These are phyloP conservation scores for Malassezia equina DNA, from an alignment of 1,284 basidiomycete species.

Conservation along the genomic window DNA sequence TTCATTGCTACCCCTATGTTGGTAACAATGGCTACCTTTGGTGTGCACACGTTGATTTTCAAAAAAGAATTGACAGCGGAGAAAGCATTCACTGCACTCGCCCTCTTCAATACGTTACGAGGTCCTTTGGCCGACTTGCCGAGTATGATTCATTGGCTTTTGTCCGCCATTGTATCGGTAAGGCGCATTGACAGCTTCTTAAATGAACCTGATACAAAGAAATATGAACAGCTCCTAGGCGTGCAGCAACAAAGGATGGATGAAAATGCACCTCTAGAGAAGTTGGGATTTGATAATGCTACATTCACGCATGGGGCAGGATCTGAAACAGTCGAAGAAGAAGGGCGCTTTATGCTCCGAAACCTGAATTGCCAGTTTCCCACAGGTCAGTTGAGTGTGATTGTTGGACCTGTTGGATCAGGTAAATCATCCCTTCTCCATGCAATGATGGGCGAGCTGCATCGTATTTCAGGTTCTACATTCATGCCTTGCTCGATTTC, in stretches of 20 bases:
- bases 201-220: constrained; percentile 54
- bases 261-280: constrained; percentile 49
- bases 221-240: constrained; percentile 52
- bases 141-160: constrained; percentile 51
- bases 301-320: constrained; percentile 49
- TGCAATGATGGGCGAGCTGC: constrained; percentile 57
- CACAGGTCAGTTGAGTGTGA: constrained; percentile 55
- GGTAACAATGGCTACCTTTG: constrained; percentile 61
- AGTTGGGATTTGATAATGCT: constrained; percentile 53
- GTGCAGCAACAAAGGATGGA: constrained; percentile 52
- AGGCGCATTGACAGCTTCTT: constrained; percentile 51
- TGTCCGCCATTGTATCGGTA: constrained; percentile 47
- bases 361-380: constrained; percentile 57
- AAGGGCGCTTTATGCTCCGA: constrained; percentile 49
- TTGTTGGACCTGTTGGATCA: constrained; percentile 56
- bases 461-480: constrained; percentile 51
- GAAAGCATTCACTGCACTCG: constrained; percentile 53
- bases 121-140: constrained; percentile 37
- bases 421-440: constrained; percentile 53
- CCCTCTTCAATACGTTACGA: constrained; percentile 51
- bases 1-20: constrained; percentile 56
- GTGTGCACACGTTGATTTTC: constrained; percentile 54
- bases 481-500: constrained; percentile 53
- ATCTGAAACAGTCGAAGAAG: constrained; percentile 13
- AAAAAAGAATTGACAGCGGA: constrained; percentile 51